phyloP scores from a whole-genome alignment of 306 rosid genomes.

The Oemleria cerasiformis region DNA sequence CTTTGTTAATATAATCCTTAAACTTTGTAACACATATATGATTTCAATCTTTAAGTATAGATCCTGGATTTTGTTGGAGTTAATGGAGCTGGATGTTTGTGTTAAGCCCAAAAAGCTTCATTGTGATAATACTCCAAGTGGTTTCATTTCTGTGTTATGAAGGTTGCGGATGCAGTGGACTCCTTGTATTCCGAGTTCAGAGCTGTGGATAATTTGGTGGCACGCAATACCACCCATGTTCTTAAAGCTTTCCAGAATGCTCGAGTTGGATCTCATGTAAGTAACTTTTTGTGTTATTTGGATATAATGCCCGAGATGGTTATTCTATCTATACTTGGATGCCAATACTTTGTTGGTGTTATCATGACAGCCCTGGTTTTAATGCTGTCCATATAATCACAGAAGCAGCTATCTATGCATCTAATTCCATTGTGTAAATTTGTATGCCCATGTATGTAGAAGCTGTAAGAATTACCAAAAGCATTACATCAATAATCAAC shows the following conservation, averaged over 20 bases:
- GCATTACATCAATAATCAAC: too few species aligned
- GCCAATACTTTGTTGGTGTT: not conserved
- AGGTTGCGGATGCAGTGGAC: constrained; percentile 83
- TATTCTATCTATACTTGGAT: constrained; percentile 9
- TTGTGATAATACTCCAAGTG: constrained; percentile 1
- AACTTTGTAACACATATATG: not conserved
- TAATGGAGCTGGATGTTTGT: not conserved
- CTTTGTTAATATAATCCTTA: not conserved
- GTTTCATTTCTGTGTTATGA: constrained; percentile 34
- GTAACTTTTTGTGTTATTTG: constrained; percentile 18
- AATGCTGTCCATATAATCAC: constrained; percentile 1
- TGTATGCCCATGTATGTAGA: not conserved
- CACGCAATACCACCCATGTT: constrained; percentile 65
- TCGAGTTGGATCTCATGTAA: constrained; percentile 88
- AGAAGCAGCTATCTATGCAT: not conserved
- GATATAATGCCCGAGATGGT: constrained; percentile 7
- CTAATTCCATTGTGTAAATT: not conserved
- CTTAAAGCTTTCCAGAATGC: constrained; percentile 79
- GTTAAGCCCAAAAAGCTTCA: constrained; percentile 1
- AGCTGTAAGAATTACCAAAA: too few species aligned
- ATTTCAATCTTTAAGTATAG: not conserved
- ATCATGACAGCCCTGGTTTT: not conserved
- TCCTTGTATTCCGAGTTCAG: constrained; percentile 71
- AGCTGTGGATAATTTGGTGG: constrained; percentile 83
- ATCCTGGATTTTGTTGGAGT: not conserved